Conservation (phyloP, 2,329 filamentous ascomycete species). For the Aspergillus neotritici region DNA sequence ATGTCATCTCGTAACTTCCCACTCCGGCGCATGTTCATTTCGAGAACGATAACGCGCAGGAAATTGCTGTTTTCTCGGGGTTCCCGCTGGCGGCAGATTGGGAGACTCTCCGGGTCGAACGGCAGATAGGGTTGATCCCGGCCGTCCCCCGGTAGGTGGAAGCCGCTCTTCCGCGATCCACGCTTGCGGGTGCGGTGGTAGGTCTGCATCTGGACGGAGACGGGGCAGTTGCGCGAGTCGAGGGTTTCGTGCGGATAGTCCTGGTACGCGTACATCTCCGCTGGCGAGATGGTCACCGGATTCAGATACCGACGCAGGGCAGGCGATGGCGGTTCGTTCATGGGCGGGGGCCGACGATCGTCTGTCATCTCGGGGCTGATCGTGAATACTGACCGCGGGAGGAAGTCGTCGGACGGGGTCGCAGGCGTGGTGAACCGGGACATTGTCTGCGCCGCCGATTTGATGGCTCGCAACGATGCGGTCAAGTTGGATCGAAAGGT, state of each 20-base stretch:
- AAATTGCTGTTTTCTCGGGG: constrained; percentile 60
- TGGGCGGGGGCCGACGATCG: constrained; percentile 54
- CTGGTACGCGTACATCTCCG: constrained; percentile 42
- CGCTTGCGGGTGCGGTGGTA: constrained; percentile 42
- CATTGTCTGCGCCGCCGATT: constrained; percentile 56
- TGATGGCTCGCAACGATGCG: constrained; percentile 56
- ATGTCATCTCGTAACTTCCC: constrained; percentile 56
- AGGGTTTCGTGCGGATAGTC: constrained; percentile 34
- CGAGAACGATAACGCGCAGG: constrained; percentile 57
- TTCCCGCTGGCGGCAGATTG: constrained; percentile 53
- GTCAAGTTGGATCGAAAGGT: constrained; percentile 61
- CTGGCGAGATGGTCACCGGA: constrained; percentile 45
- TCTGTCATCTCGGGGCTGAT: constrained; percentile 55
- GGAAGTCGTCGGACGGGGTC: constrained; percentile 54
- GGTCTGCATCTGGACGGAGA: constrained; percentile 60
- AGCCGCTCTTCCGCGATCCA: constrained; percentile 23
- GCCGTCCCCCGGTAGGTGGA: constrained; percentile 40
- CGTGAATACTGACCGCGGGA: constrained; percentile 53
- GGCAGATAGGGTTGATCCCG: constrained; percentile 34
- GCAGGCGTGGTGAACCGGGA: constrained; percentile 52
- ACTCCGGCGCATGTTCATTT: constrained; percentile 62
- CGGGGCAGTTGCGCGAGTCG: constrained; percentile 35
- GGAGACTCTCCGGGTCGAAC: constrained; percentile 32
- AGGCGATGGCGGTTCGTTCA: constrained; percentile 50
- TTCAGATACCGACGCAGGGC: constrained; percentile 58